These are phyloP conservation scores for Fomitopsis serialis DNA, from an alignment of 768 basidiomycete species.

Conservation along the genomic window DNA sequence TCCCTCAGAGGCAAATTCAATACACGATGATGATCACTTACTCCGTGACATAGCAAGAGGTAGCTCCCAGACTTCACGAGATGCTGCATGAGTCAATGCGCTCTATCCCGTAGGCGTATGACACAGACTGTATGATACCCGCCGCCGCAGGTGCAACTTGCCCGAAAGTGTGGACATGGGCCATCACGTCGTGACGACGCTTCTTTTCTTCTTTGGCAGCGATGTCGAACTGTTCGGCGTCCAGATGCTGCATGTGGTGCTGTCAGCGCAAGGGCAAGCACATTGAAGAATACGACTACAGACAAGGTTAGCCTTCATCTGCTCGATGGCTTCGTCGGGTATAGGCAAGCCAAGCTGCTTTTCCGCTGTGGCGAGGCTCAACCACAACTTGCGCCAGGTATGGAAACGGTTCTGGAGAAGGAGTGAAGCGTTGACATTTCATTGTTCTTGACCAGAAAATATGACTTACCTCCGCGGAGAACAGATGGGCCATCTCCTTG, in stretches of 20 bases:
- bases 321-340: slow-evolving; percentile 82
- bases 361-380: slow-evolving; percentile 94
- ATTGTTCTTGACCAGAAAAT: not conserved
- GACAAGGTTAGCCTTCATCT: slow-evolving; percentile 94
- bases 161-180: slow-evolving; percentile 97
- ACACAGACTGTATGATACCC: slow-evolving; percentile 85
- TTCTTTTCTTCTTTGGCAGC: slow-evolving; percentile 97
- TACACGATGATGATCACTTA: slow-evolving; percentile 46
- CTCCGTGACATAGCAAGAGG: slow-evolving; percentile 99
- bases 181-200: slow-evolving; percentile 98
- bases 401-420: slow-evolving; percentile 77
- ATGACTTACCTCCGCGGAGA: slow-evolving; percentile 79
- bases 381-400: slow-evolving; percentile 95
- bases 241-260: slow-evolving; percentile 52
- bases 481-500: slow-evolving; percentile 96
- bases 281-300: slow-evolving; percentile 17
- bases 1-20: slow-evolving; percentile 35
- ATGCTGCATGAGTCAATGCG: not conserved
- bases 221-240: slow-evolving; percentile 84
- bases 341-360: slow-evolving; percentile 92
- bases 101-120: not conserved
- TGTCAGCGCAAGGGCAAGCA: not conserved
- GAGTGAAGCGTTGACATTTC: not conserved
- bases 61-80: slow-evolving; percentile 74
- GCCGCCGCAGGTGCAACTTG: slow-evolving; percentile 90